phyloP scores from a whole-genome alignment of 352 stramenopile genomes.

The Nothophytophthora sp. region DNA sequence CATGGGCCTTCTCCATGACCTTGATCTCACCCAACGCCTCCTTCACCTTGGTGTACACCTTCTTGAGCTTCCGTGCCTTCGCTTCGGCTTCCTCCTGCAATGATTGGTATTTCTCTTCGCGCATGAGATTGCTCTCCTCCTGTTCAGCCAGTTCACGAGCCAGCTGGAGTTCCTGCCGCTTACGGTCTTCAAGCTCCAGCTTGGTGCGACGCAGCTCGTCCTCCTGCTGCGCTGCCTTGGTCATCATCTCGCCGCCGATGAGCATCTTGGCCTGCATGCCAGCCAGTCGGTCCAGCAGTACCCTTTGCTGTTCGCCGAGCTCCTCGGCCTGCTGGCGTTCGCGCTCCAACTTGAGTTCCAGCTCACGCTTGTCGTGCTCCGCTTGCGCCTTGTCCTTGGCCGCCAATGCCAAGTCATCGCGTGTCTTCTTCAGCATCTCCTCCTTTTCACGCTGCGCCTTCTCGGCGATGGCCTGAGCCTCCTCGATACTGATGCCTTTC shows the following conservation, averaged over 20 bases:
- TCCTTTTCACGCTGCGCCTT: constrained; percentile 79
- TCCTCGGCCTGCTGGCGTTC: constrained; percentile 81
- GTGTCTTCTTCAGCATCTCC: constrained; percentile 67
- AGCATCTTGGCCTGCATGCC: constrained; percentile 92
- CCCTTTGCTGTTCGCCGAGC: constrained; percentile 70
- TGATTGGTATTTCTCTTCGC: constrained; percentile 91
- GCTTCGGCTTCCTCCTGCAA: constrained; percentile 94
- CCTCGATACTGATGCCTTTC: constrained; percentile 80
- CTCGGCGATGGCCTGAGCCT: constrained; percentile 68
- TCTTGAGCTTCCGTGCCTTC: constrained; percentile 97
- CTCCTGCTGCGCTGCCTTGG: constrained; percentile 95
- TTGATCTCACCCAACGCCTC: constrained; percentile 91
- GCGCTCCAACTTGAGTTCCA: constrained; percentile 83
- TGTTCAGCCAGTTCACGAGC: constrained; percentile 92
- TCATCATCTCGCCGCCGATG: constrained; percentile 92
- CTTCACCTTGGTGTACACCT: constrained; percentile 92
- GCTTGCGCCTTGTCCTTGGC: constrained; percentile 85
- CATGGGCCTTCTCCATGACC: constrained; percentile 94
- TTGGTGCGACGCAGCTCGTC: constrained; percentile 92
- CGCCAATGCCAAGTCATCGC: constrained; percentile 64
- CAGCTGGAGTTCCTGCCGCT: constrained; percentile 83
- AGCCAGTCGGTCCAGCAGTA: constrained; percentile 86
- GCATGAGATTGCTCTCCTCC: constrained; percentile 93
- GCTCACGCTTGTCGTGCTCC: constrained; percentile 87
- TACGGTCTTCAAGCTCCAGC: constrained; percentile 92